Conservation (phyloP, 202 grass and related monocot species). For the Digitaria exilis region DNA sequence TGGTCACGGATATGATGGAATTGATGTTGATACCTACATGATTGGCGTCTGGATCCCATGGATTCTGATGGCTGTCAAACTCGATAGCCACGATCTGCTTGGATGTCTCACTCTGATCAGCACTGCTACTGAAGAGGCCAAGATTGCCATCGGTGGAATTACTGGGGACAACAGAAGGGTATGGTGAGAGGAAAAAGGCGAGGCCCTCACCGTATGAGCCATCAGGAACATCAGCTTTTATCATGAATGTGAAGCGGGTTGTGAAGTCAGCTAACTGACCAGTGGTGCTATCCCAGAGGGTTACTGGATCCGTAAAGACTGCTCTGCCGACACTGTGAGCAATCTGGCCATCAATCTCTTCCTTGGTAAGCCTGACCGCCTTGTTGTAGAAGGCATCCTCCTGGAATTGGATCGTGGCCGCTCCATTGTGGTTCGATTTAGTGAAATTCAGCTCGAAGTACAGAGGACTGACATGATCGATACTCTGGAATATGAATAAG, state of each 20-base stretch:
- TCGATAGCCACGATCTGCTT: conserved; percentile 63
- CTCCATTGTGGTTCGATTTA: conserved; percentile 22
- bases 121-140: conserved; percentile 48
- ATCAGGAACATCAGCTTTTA: background rate
- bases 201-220: conserved; percentile 47
- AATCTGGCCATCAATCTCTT: conserved; percentile 18
- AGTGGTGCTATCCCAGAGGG: conserved; percentile 63
- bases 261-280: conserved; percentile 66
- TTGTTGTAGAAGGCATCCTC: conserved; percentile 69
- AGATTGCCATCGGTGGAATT: conserved; percentile 52
- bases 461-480: conserved; percentile 39
- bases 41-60: conserved; percentile 50
- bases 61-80: conserved; percentile 57
- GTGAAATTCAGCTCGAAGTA: conserved; percentile 85
- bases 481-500: conserved; percentile 36
- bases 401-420: conserved; percentile 40
- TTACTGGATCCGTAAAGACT: conserved; percentile 56
- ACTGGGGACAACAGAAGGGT: conserved; percentile 49
- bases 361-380: conserved; percentile 56
- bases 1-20: conserved; percentile 45
- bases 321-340: conserved; percentile 51
- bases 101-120: conserved; percentile 1
- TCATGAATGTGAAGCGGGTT: conserved; percentile 71
- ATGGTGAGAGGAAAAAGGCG: conserved; percentile 72
- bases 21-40: conserved; percentile 78